phyloP scores from a whole-genome alignment of 345 rosid genomes.

The Eucalyptus cladocalyx region DNA sequence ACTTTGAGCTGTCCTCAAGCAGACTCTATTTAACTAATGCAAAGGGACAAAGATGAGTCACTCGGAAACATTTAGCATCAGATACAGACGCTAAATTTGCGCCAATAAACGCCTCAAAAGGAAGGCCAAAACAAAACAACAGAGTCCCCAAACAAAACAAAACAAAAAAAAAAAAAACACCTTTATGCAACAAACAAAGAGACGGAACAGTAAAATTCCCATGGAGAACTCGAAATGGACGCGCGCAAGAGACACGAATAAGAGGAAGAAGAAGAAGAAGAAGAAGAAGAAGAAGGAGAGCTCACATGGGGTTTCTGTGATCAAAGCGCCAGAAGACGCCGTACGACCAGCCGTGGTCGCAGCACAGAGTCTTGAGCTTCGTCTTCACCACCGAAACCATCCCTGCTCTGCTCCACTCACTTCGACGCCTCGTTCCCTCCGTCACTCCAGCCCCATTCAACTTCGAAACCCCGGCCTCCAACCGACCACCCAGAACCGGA shows the following conservation, averaged over 20 bases:
- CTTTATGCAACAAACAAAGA: not conserved
- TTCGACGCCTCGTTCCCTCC: not conserved
- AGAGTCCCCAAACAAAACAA: not conserved
- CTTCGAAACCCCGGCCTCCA: not conserved
- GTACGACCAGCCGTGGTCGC: slow-evolving; percentile 78
- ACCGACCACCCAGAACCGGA: not conserved
- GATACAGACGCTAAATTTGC: not conserved
- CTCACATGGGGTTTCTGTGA: slow-evolving; percentile 61
- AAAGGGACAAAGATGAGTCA: not conserved
- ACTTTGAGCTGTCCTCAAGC: not conserved
- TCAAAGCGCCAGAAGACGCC: slow-evolving; percentile 76
- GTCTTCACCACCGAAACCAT: slow-evolving; percentile 40
- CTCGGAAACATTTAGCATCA: not conserved
- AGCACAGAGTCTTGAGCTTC: slow-evolving; percentile 50
- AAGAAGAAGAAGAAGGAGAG: not conserved
- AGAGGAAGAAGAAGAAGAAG: not conserved
- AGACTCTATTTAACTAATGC: not conserved
- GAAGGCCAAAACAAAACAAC: not conserved
- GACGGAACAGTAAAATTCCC: not conserved
- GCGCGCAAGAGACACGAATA: not conserved
- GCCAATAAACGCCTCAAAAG: not conserved
- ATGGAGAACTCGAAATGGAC: not conserved
- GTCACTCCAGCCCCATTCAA: not conserved
- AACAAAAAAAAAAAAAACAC: not conserved
- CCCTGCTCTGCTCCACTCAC: not conserved